Evolutionary conservation across 169 alveolate species (phyloP).

Genomic region (Plasmodium cynomolgi): DNA sequence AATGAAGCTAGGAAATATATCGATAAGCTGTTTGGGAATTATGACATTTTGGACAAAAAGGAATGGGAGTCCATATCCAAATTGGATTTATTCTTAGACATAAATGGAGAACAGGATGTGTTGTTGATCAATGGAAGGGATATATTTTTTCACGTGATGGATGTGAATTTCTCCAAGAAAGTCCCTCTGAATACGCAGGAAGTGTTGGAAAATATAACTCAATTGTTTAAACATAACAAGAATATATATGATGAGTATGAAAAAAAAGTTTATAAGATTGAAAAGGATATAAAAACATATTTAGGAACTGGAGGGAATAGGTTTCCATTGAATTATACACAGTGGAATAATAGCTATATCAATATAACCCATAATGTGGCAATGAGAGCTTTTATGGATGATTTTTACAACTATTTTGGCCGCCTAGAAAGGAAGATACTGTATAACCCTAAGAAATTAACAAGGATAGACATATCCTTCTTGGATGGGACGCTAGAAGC

Average conservation of each 20-base stretch:
- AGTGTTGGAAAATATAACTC: background rate
- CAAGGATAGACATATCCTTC: background rate
- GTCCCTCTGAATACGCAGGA: slow-evolving; percentile 1
- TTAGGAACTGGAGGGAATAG: slow-evolving; percentile 14
- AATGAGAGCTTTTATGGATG: slow-evolving; percentile 28
- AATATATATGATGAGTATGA: background rate
- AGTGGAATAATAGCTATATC: slow-evolving; percentile 17
- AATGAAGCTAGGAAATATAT: background rate
- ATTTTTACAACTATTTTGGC: background rate
- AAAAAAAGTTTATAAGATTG: slow-evolving; percentile 3
- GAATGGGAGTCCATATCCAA: background rate
- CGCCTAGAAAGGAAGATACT: background rate
- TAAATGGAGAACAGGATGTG: slow-evolving; percentile 5
- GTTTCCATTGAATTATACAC: slow-evolving; percentile 5
- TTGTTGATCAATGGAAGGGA: slow-evolving; percentile 4
- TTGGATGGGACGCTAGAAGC: background rate
- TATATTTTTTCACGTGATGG: background rate
- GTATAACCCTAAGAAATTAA: background rate
- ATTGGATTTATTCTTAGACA: slow-evolving; percentile 8
- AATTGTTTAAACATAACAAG: slow-evolving; percentile 5
- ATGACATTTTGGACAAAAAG: background rate
- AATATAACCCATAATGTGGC: slow-evolving; percentile 28
- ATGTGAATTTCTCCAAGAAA: background rate
- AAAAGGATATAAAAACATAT: background rate
- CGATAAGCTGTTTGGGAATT: slow-evolving; percentile 4